Evolutionary conservation across 306 rosid genomes (phyloP).

Genomic region (Cicer cuneatum): DNA sequence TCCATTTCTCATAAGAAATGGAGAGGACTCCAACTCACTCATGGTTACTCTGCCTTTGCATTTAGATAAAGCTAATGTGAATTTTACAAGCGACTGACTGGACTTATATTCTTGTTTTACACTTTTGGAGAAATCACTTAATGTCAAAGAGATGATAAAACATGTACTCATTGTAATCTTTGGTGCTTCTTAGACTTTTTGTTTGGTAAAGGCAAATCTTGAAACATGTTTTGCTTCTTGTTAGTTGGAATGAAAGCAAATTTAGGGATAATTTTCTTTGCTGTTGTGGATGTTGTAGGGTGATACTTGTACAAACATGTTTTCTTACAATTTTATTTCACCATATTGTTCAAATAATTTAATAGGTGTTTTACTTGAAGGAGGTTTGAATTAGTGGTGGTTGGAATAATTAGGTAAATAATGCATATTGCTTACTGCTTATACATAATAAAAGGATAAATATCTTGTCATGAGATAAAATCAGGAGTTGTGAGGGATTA

Average conservation of each 20-base stretch:
- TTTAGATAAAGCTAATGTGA: slow-evolving; percentile 17
- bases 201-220: not conserved
- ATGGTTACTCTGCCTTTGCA: not conserved
- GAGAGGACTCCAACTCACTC: not conserved
- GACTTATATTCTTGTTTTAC: too few relatives aligned
- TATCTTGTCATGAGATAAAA: not conserved
- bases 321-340: not conserved
- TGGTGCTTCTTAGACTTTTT: not conserved
- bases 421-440: not conserved
- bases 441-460: not conserved
- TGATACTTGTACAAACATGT: not conserved
- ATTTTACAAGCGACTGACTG: not conserved
- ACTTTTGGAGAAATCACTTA: not conserved
- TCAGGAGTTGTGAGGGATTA: not conserved
- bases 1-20: too few relatives aligned
- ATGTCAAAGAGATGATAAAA: not conserved
- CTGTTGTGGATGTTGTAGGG: not conserved
- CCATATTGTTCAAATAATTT: not conserved
- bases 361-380: not conserved
- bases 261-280: not conserved
- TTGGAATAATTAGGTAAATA: not conserved
- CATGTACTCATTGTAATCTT: not conserved
- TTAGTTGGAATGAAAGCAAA: not conserved
- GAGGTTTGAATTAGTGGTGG: not conserved
- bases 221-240: slow-evolving; percentile 2